Evolutionary conservation across 169 alveolate species (phyloP).

Genomic region (Cryptosporidium ubiquitum): DNA sequence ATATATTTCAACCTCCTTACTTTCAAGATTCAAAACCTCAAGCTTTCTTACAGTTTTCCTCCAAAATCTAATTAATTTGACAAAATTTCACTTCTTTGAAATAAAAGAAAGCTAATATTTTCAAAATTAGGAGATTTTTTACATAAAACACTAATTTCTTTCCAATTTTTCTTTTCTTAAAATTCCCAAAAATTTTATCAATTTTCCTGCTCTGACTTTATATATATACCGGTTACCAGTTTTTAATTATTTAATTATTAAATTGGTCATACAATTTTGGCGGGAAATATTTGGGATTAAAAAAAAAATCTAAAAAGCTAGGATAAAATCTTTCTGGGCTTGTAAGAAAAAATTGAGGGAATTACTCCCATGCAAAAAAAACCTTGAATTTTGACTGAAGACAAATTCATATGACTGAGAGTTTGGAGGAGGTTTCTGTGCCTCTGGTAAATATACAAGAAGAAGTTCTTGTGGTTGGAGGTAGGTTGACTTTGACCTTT

Average conservation of each 20-base stretch:
- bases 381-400: background rate
- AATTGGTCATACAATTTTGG: background rate
- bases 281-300: background rate
- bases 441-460: background rate
- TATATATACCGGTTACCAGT: slow-evolving; percentile 22
- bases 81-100: background rate
- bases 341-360: background rate
- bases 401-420: background rate
- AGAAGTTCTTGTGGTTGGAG: slow-evolving; percentile 46
- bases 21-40: background rate
- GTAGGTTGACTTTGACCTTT: slow-evolving; percentile 20
- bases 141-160: background rate
- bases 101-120: background rate
- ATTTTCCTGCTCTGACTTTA: background rate
- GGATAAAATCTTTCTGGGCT: background rate
- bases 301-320: background rate
- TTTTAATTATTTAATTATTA: background rate
- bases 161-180: background rate
- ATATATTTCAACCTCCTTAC: background rate
- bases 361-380: background rate
- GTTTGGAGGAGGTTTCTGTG: background rate
- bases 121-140: background rate
- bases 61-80: background rate
- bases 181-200: background rate
- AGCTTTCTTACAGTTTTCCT: background rate